Conservation (phyloP, 2,329 filamentous ascomycete genomes). For the Fusarium sp. region DNA sequence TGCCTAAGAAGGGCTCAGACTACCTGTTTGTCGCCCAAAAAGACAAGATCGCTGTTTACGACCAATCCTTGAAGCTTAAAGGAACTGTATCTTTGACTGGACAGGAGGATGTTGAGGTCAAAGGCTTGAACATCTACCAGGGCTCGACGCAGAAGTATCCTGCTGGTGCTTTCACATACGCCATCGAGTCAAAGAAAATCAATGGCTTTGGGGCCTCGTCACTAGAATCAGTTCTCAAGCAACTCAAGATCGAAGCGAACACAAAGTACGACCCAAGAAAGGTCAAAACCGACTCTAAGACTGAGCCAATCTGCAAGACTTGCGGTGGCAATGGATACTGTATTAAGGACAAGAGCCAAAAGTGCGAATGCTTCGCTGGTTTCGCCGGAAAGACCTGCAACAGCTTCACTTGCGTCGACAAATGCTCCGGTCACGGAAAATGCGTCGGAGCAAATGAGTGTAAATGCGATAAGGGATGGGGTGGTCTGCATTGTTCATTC, state of each 20-base stretch:
- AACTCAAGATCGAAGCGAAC: conserved; percentile 52
- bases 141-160: conserved; percentile 50
- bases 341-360: conserved; percentile 34
- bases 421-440: conserved; percentile 56
- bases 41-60: conserved; percentile 55
- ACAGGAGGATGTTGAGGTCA: conserved; percentile 55
- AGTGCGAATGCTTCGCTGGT: conserved; percentile 59
- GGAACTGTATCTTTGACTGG: conserved; percentile 54
- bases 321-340: conserved; percentile 57
- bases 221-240: conserved; percentile 50
- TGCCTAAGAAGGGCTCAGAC: conserved; percentile 52
- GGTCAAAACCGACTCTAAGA: conserved; percentile 35
- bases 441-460: conserved; percentile 58
- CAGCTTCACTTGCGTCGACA: conserved; percentile 53
- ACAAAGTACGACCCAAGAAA: conserved; percentile 54
- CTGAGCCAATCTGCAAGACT: conserved; percentile 48
- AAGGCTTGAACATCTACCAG: conserved; percentile 58
- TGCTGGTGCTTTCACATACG: conserved; percentile 55
- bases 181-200: conserved; percentile 55
- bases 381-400: conserved; percentile 53
- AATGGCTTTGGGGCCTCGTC: conserved; percentile 56
- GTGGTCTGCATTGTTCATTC: conserved; percentile 59
- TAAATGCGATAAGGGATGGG: conserved; percentile 56
- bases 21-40: conserved; percentile 57
- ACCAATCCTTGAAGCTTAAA: conserved; percentile 49